Evolutionary conservation across 768 basidiomycete genomes (phyloP).

Genomic region (Boletus huronensis): DNA sequence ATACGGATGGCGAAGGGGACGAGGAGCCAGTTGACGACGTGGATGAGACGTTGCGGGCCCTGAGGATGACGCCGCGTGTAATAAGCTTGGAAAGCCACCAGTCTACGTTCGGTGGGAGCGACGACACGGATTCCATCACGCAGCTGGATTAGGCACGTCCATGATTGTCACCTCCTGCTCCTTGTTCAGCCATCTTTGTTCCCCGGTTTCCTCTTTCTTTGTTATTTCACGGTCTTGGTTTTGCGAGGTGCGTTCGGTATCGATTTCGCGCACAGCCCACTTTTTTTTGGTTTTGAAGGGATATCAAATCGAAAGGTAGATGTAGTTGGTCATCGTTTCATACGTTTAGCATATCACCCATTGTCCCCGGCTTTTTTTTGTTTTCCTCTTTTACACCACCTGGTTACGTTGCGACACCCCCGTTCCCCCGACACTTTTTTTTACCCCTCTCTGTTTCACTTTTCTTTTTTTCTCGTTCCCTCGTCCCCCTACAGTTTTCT

Average conservation of each 20-base stretch:
- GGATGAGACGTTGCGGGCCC: conserved; percentile 8
- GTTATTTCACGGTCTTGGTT: conserved; percentile 7
- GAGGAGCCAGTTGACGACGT: conserved; percentile 13
- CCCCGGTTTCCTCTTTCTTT: no score
- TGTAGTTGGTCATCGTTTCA: background rate
- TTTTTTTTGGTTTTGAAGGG: conserved; percentile 5
- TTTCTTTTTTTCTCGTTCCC: background rate
- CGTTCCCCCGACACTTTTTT: background rate
- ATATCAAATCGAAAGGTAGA: conserved; percentile 7
- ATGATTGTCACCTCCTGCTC: conserved; percentile 2
- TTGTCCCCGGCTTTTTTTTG: background rate
- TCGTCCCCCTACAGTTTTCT: background rate
- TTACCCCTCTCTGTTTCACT: background rate
- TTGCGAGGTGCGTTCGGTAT: conserved; percentile 3
- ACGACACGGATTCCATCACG: conserved; percentile 21
- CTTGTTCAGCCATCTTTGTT: background rate
- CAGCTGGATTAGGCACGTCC: conserved; percentile 9
- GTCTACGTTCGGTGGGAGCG: conserved; percentile 28
- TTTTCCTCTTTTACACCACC: background rate
- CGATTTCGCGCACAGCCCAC: conserved; percentile 2
- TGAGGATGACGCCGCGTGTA: conserved; percentile 4
- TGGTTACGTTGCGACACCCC: conserved; percentile 14
- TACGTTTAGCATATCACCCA: conserved; percentile 18
- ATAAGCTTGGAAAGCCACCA: conserved; percentile 13
- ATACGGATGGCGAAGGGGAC: background rate